Base-by-base conservation (phyloP, 495 filamentous ascomycete species). In the Lasiosphaeriaceae sp. region DNA sequence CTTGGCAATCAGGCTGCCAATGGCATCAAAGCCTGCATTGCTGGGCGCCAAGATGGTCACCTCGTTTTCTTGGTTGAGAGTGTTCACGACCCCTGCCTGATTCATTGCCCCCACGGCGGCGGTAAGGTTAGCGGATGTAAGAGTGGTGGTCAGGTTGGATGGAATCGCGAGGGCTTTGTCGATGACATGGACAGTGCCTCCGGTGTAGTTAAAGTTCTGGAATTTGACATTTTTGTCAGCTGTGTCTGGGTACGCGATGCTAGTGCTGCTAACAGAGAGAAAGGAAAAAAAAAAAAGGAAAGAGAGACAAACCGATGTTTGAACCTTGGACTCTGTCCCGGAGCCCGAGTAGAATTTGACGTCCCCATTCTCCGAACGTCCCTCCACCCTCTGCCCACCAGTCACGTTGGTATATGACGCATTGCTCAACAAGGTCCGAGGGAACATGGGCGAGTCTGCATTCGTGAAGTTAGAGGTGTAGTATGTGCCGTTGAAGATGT, bases 171-270 rank as follows among this genome's bases (percentile, higher is more conserved):
- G 74, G 45, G 84, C 69, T 7, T 58, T 66, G 67, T 89, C 80
- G 62, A 90, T 81, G 45, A 90, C 69, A 65, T 90, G 87, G 29
- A 89, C 72, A 1, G 84, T 77, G 37, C 87, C 87, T 17, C 82
- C 79, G 34, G 73, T 76, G 70, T 87, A 90, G 57, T 76, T 74
- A 44, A 85, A 60, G 65, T 90, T 74, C 77, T 80, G 52, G 4
- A 22, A 52, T 31, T 6, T 31, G 47, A 22, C 47, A 35, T 51
- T n/a, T n/a, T n/a, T 54, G 35, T 55, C 37, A 52, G 14, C 37
- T 20, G 12, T 14, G 49, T 41, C 29, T 9, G 14, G 21, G 45
- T 11, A 54, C 59, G 8, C 56, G 63, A 29, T 71, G 65, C 9
- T 31, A 31, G 4, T 31, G 26, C 9, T 9, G 34, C 8, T 16